phyloP scores from a whole-genome alignment of 73 alveolate species.

The Tetrahymena elliotti region DNA sequence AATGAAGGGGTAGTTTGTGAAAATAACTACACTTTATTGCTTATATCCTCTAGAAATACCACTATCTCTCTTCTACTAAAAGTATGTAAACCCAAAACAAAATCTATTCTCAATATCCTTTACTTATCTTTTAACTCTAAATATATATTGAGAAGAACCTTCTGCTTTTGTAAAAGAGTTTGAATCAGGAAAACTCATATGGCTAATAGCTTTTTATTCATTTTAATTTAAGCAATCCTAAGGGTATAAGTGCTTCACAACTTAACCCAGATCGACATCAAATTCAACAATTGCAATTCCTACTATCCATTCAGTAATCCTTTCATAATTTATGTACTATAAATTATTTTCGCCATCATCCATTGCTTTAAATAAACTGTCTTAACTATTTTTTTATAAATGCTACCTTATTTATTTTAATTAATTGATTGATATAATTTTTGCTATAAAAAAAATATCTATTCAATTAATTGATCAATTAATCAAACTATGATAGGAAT shows the following conservation, averaged over 20 bases:
- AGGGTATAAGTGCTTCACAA: constrained; percentile 29
- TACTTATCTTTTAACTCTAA: constrained; percentile 19
- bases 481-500: no score
- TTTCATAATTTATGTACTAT: neutral
- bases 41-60: constrained; percentile 39
- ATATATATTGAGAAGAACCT: constrained; percentile 27
- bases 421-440: neutral
- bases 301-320: constrained; percentile 19
- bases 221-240: neutral
- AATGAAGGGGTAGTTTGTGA: constrained; percentile 17
- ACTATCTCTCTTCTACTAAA: constrained; percentile 21
- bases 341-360: neutral
- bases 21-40: constrained; percentile 18
- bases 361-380: neutral
- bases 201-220: constrained; percentile 24
- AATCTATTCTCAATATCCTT: constrained; percentile 5
- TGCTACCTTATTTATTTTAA: neutral
- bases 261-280: constrained; percentile 35
- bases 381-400: neutral
- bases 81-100: constrained; percentile 20
- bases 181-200: constrained; percentile 38
- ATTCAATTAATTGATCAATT: no score
- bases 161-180: constrained; percentile 35
- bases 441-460: neutral
- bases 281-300: constrained; percentile 28